Conservation (phyloP, 2,329 filamentous ascomycete species). For the Penicillium sp. region DNA sequence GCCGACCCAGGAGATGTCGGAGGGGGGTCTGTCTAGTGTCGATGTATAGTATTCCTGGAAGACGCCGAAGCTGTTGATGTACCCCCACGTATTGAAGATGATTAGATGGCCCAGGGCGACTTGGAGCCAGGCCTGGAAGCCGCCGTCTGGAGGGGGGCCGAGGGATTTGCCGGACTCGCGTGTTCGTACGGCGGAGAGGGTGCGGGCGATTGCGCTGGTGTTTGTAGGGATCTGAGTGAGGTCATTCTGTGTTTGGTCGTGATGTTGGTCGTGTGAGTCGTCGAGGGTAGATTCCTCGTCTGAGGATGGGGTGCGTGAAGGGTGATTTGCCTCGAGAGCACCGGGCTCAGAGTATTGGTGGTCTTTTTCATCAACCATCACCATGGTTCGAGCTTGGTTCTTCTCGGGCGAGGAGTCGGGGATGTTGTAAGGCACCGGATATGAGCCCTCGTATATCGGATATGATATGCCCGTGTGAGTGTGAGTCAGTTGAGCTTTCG, state of each 20-base stretch:
- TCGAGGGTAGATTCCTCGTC: slow-evolving; percentile 23
- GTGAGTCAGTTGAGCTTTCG: not conserved
- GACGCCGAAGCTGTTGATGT: slow-evolving; percentile 57
- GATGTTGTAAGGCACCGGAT: not conserved
- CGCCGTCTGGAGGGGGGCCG: slow-evolving; percentile 52
- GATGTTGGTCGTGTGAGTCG: not conserved
- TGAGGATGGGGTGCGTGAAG: slow-evolving; percentile 3
- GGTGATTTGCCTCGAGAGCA: slow-evolving; percentile 10
- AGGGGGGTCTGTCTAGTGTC: slow-evolving; percentile 44
- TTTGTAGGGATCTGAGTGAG: slow-evolving; percentile 28
- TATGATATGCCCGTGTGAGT: not conserved
- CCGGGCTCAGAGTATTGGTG: not conserved
- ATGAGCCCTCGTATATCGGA: not conserved
- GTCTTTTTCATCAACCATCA: slow-evolving; percentile 9
- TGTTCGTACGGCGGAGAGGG: slow-evolving; percentile 40
- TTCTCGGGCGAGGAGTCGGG: not conserved
- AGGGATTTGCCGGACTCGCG: slow-evolving; percentile 38
- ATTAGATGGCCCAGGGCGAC: slow-evolving; percentile 55
- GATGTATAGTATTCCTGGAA: slow-evolving; percentile 57
- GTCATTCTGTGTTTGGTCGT: slow-evolving; percentile 10
- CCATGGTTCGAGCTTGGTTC: not conserved
- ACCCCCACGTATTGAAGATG: slow-evolving; percentile 60
- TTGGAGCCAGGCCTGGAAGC: slow-evolving; percentile 58
- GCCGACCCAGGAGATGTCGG: slow-evolving; percentile 56
- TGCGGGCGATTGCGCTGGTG: slow-evolving; percentile 31